phyloP scores from a whole-genome alignment of 805 yeast genomes.

The Lipomyces starkeyi region DNA sequence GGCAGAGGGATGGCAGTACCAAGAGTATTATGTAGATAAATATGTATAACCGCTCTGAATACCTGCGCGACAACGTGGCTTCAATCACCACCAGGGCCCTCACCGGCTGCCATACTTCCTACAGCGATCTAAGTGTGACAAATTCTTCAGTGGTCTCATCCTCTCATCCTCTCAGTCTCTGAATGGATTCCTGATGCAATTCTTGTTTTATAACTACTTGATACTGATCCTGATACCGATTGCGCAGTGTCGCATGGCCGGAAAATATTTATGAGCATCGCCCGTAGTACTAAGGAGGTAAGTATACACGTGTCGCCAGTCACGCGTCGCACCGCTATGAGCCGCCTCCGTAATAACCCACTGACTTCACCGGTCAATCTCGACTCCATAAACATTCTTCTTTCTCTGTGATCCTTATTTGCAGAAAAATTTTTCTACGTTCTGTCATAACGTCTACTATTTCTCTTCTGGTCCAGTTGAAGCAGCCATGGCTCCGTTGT shows the following conservation, averaged over 20 bases:
- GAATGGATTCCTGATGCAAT: background rate
- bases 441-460: background rate
- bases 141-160: too few relatives aligned
- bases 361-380: background rate
- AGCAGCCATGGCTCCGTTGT: conserved; percentile 29
- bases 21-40: too few relatives aligned
- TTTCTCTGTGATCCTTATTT: background rate
- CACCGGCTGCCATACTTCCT: too few relatives aligned
- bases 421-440: background rate
- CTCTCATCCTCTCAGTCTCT: too few relatives aligned
- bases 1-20: too few relatives aligned
- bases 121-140: too few relatives aligned
- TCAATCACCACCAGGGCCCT: too few relatives aligned
- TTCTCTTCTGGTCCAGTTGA: background rate
- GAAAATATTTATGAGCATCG: too few relatives aligned
- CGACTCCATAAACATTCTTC: background rate
- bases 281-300: background rate
- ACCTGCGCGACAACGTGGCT: too few relatives aligned
- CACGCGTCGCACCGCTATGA: background rate
- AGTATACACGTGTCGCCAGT: background rate
- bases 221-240: background rate
- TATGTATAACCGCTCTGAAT: too few relatives aligned
- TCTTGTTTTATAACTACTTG: background rate
- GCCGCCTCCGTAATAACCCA: background rate
- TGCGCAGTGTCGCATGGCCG: background rate